Conservation (phyloP, 1,284 basidiomycete species). For the Rugiboletus extremiorientalis region DNA sequence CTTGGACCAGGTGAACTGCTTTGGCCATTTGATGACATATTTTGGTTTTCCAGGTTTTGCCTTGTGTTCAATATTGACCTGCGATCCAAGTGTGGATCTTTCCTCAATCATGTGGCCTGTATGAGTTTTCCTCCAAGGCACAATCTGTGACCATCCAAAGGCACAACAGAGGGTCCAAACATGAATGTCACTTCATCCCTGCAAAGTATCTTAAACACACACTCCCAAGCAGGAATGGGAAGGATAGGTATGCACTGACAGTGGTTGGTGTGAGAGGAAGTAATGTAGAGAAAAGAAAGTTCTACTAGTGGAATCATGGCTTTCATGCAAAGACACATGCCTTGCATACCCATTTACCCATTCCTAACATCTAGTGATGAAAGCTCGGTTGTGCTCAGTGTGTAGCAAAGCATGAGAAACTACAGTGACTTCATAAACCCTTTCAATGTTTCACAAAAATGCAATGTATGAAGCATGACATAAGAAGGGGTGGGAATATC, state of each 20-base stretch:
- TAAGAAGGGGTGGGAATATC: too few relatives aligned
- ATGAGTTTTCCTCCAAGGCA: not conserved
- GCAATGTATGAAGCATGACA: too few relatives aligned
- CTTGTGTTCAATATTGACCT: slow-evolving; percentile 1
- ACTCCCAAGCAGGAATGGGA: not conserved
- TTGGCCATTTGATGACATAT: not conserved
- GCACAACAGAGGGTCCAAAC: not conserved
- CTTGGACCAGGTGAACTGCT: not conserved
- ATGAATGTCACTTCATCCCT: not conserved
- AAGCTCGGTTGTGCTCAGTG: too few relatives aligned
- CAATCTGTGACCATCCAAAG: not conserved
- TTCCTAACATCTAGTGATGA: too few relatives aligned
- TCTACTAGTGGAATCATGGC: not conserved
- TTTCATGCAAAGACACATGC: not conserved
- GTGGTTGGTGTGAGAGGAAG: not conserved
- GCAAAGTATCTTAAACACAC: not conserved
- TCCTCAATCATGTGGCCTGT: not conserved
- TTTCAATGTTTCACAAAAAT: too few relatives aligned
- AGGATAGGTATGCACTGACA: not conserved
- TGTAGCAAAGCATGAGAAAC: too few relatives aligned
- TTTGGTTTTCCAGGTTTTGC: not conserved
- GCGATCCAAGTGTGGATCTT: not conserved
- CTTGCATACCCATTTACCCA: not conserved
- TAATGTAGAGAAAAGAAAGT: not conserved
- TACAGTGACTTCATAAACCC: too few relatives aligned